Base-by-base conservation (phyloP, 129 eudicot species). In the Saussurea involucrata region DNA sequence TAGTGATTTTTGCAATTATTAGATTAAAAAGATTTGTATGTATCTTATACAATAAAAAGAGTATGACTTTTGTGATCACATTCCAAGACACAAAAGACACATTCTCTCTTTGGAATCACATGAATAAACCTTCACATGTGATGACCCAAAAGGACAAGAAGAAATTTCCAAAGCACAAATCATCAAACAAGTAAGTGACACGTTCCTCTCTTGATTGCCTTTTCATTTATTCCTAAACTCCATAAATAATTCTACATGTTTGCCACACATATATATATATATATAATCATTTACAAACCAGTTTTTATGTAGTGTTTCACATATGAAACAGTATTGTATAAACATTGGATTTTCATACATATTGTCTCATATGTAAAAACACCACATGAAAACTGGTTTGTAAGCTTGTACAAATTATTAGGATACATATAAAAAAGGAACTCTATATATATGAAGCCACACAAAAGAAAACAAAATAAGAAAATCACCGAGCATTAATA, bases 101-200 rank as follows among this genome's bases (percentile, higher is more conserved):
- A 57, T 64, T 68, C 76, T 68, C 66, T 69, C 71, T 75, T 81
- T 74, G 84, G 80, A 81, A 81, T 81, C 84, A 74, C 80, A 81
- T 75, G 84, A 81, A 66, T n/a, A 37, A 61, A 64, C 73, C 69
- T 60, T 81, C 84, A 81, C 84, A 81, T 74, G 84, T 81, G 84
- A 81, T 27, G 42, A 61, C 55, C 80, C 60, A 60, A 81, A 68
- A 49, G 58, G 79, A 81, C 80, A 81, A 81, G 22, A 60, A 44
- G 60, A 81, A 81, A 81, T 81, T 81, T 75, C 84, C 80, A 81
- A 81, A 81, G 76, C 76, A 74, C 68, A 81, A 68, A 74, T 81
- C 76, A 75, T 81, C 74, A 74, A 81, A 74, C 84, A 68, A 74
- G 80, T 60, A 68, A 74, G 80, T 60, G 84, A 81, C 84, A 74